phyloP scores from a whole-genome alignment of 208 protist species.

The Hexamita inflata region DNA sequence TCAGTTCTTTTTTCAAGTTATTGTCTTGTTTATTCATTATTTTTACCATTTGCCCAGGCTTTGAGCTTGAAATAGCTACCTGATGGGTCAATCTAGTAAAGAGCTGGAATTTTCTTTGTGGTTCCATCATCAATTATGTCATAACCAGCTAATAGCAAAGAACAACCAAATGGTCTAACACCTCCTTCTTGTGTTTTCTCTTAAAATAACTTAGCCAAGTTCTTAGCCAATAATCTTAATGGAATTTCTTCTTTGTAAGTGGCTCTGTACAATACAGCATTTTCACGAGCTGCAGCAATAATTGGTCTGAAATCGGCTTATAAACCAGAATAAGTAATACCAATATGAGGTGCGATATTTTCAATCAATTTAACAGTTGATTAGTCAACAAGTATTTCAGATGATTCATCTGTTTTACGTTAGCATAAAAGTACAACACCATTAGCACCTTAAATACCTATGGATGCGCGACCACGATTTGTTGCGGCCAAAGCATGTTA shows the following conservation, averaged over 20 bases:
- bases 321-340: slow-evolving; percentile 18
- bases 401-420: background rate
- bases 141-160: background rate
- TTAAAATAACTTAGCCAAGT: background rate
- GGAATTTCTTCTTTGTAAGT: background rate
- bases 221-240: background rate
- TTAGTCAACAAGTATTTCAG: slow-evolving; percentile 8
- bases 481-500: slow-evolving; percentile 11
- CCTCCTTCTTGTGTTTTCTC: slow-evolving; percentile 8
- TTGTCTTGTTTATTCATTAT: background rate
- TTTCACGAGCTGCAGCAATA: background rate
- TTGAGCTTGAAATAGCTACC: slow-evolving; percentile 8
- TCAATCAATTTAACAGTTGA: background rate
- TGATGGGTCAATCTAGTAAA: background rate
- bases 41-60: slow-evolving; percentile 13
- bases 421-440: background rate
- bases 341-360: background rate
- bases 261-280: background rate
- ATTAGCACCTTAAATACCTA: background rate
- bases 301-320: background rate
- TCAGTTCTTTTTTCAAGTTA: background rate
- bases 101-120: background rate
- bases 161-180: slow-evolving; percentile 12
- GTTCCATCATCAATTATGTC: background rate
- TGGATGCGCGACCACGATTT: background rate